Percentiles rank a stretch among this genome's conserved stretches.
phyloP scores from a whole-genome alignment of 208 protist genomes.

The Acanthamoeba pearcei region DNA sequence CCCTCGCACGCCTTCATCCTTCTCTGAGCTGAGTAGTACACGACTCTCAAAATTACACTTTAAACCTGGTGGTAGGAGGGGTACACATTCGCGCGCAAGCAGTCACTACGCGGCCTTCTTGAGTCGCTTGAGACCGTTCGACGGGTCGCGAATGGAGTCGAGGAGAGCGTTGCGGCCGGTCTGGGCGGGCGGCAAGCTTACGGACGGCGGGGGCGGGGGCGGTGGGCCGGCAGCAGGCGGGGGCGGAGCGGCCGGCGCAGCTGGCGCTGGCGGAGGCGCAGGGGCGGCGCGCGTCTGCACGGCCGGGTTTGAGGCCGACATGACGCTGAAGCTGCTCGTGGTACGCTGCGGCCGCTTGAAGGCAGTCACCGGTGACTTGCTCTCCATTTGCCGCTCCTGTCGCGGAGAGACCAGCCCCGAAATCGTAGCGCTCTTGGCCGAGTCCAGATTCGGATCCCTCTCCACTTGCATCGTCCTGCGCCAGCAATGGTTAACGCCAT shows the following conservation, averaged over 20 bases:
- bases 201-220: neutral
- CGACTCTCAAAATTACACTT: too few species aligned
- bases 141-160: conserved; percentile 32
- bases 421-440: conserved; percentile 26
- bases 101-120: conserved; percentile 16
- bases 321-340: neutral
- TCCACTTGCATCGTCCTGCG: conserved; percentile 34
- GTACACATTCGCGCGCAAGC: too few species aligned
- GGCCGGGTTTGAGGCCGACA: neutral
- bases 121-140: neutral
- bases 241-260: neutral
- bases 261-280: conserved; percentile 36
- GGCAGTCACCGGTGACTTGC: neutral
- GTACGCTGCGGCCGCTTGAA: neutral
- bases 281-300: neutral
- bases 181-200: conserved; percentile 11
- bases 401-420: neutral
- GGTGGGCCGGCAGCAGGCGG: neutral
- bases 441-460: neutral
- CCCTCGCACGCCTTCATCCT: neutral
- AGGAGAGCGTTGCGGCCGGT: neutral
- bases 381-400: neutral
- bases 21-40: neutral
- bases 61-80: too few species aligned
- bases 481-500: too few species aligned